Conservation (phyloP, 495 filamentous ascomycete species). For the Xylaria venustula region DNA sequence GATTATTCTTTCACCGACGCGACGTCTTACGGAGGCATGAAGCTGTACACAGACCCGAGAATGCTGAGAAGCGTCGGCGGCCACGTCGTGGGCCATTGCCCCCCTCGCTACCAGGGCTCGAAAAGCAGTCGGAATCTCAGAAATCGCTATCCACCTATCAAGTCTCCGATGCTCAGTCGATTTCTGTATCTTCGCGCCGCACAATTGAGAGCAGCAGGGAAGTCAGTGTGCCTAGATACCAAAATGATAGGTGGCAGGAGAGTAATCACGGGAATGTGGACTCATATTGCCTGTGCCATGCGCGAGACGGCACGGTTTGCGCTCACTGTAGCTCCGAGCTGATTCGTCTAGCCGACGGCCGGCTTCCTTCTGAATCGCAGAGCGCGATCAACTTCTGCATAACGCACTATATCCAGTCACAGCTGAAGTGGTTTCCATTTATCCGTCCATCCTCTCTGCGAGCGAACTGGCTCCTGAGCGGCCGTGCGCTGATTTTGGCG, state of each 20-base stretch:
- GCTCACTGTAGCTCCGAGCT: not conserved
- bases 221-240: not conserved
- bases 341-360: not conserved
- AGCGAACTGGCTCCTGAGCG: not conserved
- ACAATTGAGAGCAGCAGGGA: not conserved
- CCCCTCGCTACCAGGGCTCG: not conserved
- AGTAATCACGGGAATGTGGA: not conserved
- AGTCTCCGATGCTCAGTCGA: not conserved
- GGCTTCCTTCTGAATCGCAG: not conserved
- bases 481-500: conserved; percentile 1
- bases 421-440: not conserved
- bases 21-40: conserved; percentile 4
- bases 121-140: not conserved
- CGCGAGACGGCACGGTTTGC: not conserved
- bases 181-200: no score
- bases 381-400: conserved; percentile 2
- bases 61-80: not conserved
- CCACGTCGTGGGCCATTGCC: conserved; percentile 1
- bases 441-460: not conserved
- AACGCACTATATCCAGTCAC: conserved; percentile 3
- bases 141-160: not conserved
- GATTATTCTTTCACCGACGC: conserved; percentile 5
- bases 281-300: not conserved
- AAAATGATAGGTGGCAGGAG: no score
- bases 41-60: not conserved